Evolutionary conservation across 2,329 filamentous ascomycete genomes (phyloP), one percentile per base, ranked within the genome.

Genomic region (Fusarium sp.): DNA sequence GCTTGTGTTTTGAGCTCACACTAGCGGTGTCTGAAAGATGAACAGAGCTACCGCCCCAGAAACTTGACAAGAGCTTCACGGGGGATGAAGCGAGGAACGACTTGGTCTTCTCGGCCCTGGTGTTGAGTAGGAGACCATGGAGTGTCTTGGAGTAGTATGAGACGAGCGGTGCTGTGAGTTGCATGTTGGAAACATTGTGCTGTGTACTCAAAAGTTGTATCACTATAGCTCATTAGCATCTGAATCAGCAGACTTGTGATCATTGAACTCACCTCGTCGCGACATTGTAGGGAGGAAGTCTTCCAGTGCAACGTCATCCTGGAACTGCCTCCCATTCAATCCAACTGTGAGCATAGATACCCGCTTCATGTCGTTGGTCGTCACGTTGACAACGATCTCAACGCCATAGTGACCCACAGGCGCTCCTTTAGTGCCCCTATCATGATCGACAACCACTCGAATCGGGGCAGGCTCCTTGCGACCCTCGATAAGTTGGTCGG

Each of bases 61-160:
- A 88, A 75, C 87, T 97, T 0, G 94, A 97, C 18, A 98, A 84
- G 75, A 97, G 86, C 78, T 98, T 98, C 49, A 97, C 93, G 0
- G 95, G 94, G 1, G 94, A 98, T n/a, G 91, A 88, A 7, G 90
- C 89, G 12, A 95, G 86, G 76, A 93, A 92, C 1, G 89, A 90
- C 57, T 87, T 87, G 13, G 88, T 87, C 77, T 88, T 92, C 74
- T 90, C 88, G 1, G 87, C 85, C 42, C 90, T 87, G 32, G 88
- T 83, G 21, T 88, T 83, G 42, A 92, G 83, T 48, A 86, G 87
- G 25, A 97, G 82, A 6, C 89, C 89, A 34, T 90, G 90, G 28
- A 97, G 83, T 4, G 93, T 88, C 66, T 93, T 93, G 47, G 90
- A 89, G 75, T 97, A 92, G 71, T 92, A 93, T 13, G 90, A 90